Evolutionary conservation across 2,329 filamentous ascomycete species (phyloP).

Genomic region (Hymenoscyphus occultus): DNA sequence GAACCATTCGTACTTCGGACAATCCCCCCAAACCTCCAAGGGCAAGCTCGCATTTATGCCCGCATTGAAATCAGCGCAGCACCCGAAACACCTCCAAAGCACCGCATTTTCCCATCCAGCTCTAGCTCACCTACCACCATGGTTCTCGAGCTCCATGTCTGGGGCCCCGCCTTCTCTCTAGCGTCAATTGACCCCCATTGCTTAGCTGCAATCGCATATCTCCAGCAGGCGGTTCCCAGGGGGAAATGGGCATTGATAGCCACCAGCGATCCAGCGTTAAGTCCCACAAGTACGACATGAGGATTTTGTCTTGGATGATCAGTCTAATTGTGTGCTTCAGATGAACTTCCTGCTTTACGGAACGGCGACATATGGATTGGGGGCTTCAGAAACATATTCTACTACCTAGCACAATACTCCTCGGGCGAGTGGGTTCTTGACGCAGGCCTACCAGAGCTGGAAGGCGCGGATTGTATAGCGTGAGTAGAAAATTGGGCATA

Average conservation of each 20-base stretch:
- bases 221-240: conserved; percentile 59
- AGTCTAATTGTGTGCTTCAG: conserved; percentile 35
- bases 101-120: neutral
- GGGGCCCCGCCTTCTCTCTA: conserved; percentile 84
- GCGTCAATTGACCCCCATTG: conserved; percentile 92
- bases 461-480: conserved; percentile 49
- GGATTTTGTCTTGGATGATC: neutral
- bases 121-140: conserved; percentile 30
- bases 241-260: conserved; percentile 68
- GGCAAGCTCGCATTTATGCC: neutral
- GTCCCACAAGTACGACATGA: conserved; percentile 61
- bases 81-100: conserved; percentile 9
- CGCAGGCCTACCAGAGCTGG: conserved; percentile 40
- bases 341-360: conserved; percentile 55
- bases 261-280: conserved; percentile 68
- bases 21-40: neutral
- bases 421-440: conserved; percentile 49
- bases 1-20: neutral
- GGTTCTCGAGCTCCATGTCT: conserved; percentile 76
- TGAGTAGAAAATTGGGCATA: conserved; percentile 32
- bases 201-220: conserved; percentile 75
- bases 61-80: neutral
- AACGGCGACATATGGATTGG: conserved; percentile 52
- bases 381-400: conserved; percentile 51
- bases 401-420: conserved; percentile 45